Evolutionary conservation across 2,329 filamentous ascomycete species (phyloP), one percentile per base, ranked within the genome.

Genomic region (Phialophora chinensis): DNA sequence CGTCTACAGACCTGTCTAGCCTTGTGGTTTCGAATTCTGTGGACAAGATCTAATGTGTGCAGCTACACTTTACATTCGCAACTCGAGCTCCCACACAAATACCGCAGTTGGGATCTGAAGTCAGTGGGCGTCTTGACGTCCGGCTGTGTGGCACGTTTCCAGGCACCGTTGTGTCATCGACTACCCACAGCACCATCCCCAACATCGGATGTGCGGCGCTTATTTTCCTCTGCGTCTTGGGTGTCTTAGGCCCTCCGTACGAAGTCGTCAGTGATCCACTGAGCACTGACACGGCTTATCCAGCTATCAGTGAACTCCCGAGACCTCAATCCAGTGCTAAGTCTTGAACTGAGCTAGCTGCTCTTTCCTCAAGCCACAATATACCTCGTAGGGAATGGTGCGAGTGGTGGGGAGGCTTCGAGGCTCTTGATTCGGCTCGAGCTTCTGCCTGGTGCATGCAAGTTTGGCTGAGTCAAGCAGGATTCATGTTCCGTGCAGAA

Each of bases 381-480:
- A n/a, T 60, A 33, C 62, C 63, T 42, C 25, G 20, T 27, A 55
- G 17, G 50, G 62, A 25, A 60, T 60, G 56, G 62, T 29, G 12
- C 12, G n/a, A 4, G 49, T 6, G 25, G 2, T 55, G 25, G 53
- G 27, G 14, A 35, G 29, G n/a, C 12, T 2, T 35, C 29, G 27
- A 20, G 17, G 14, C 27, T 35, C 27, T 35, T 31, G 29, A 35
- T 55, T 55, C 29, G 29, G 27, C 25, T 52, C 38, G 7, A 44
- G 38, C 38, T 42, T 42, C 38, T 42, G 38, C 38, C 38, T 6
- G 38, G 38, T 38, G 66, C 66, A 68, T 65, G 54, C 61, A 55
- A 33, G 53, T 60, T 33, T 62, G 62, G 66, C 66, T 68, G 66
- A 68, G 62, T 55, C 53, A 35, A 31, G 53, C 29, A 55, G 53